A percentile compares a stretch with the other conserved stretches of the same genome.
phyloP scores from a whole-genome alignment of 768 basidiomycete genomes.

The Mycena maculata region DNA sequence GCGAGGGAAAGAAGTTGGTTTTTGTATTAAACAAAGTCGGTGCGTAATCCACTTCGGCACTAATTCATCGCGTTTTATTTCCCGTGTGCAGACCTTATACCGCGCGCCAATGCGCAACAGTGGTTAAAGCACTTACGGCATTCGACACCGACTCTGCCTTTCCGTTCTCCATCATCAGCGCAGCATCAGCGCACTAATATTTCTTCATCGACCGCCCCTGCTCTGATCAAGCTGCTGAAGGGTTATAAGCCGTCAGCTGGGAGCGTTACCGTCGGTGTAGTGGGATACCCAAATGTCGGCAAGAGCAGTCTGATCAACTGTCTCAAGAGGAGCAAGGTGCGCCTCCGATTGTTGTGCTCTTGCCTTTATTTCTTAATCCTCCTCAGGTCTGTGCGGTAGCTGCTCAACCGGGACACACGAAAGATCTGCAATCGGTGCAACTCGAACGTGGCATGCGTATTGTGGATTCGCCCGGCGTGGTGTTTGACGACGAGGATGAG shows the following conservation, averaged over 20 bases:
- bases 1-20: conserved; percentile 91
- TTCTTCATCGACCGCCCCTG: conserved; percentile 79
- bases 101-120: conserved; percentile 84
- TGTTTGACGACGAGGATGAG: conserved; percentile 85
- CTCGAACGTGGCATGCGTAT: conserved; percentile 93
- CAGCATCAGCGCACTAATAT: conserved; percentile 86
- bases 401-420: conserved; percentile 94
- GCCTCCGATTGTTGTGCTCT: conserved; percentile 9
- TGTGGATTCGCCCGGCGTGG: conserved; percentile 97
- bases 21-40: conserved; percentile 98
- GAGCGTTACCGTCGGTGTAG: conserved; percentile 88
- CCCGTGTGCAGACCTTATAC: conserved; percentile 79
- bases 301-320: conserved; percentile 96
- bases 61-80: not conserved
- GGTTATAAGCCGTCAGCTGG: conserved; percentile 80
- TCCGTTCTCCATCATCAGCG: conserved; percentile 81
- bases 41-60: conserved; percentile 48
- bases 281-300: conserved; percentile 97
- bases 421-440: conserved; percentile 90
- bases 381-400: conserved; percentile 90
- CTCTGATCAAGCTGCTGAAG: conserved; percentile 85
- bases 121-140: conserved; percentile 96
- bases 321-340: conserved; percentile 83
- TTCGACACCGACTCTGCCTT: conserved; percentile 92
- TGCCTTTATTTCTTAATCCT: not conserved